Evolutionary conservation across 805 yeast species (phyloP), one percentile per base, ranked within the genome.

Genomic region (Saccharomycopsis amapae): DNA sequence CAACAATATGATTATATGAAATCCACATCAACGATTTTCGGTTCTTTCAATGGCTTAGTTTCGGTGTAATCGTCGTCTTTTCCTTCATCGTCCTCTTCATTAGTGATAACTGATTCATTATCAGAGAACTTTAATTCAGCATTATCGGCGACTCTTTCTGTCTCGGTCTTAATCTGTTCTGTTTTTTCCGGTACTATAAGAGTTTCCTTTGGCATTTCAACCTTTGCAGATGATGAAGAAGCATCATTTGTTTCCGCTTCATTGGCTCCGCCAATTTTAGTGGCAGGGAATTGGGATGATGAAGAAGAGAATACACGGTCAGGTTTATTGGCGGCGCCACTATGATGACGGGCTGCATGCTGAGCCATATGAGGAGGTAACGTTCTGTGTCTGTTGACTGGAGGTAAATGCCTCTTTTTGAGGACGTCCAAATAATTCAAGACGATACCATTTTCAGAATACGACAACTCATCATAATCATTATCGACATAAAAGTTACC

Each of bases 401-500:
- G 58, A 38, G 38, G 46, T 45, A 49, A 55, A n/a, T 58, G 54
- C 55, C 68, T 67, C 37, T 55, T 58, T 38, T 67, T 66, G 40
- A 68, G 57, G 3, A 63, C 68, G 38, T 64, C 67, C 44, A 70
- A 55, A 51, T 71, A 69, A 40, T 48, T 48, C 38, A 79, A 79
- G 49, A 87, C 69, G 35, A 81, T 84, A 50, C 90, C 90, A 50
- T 81, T 86, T 44, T 81, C 81, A 5, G 81, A 75, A 45, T 77
- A 72, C 55, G 41, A 48, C 22, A 82, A 73, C 55, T 85, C 85
- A 56, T 80, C 87, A 40, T 71, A 67, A 35, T 72, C 76, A 51
- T 73, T 81, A 55, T 80, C 80, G 44, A 93, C 70, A 36, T 70
- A 73, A 75, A 84, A 87, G 59, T 82, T 83, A 10, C 95, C 95